Percentiles rank a stretch among this genome's conserved stretches.
Evolutionary conservation across 1,284 basidiomycete genomes (phyloP).

Genomic region (Apiotrichum siamense): DNA sequence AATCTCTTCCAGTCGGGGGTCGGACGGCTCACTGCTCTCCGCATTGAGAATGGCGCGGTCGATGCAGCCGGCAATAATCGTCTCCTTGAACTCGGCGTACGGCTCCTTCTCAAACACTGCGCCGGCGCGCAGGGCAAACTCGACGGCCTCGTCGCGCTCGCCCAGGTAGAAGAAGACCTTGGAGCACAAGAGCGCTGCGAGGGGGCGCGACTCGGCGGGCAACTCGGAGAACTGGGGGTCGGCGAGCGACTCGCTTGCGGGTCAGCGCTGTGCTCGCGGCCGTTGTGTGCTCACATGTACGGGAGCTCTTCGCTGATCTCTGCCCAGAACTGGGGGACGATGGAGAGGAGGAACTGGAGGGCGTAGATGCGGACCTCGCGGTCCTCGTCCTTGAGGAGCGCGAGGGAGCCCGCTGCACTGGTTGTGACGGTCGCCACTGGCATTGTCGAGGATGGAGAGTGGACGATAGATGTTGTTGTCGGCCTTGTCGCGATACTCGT

Average conservation of each 20-base stretch:
- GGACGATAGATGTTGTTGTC: no score
- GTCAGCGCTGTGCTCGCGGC: background rate
- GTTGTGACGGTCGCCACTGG: background rate
- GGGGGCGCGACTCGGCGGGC: slow-evolving; percentile 62
- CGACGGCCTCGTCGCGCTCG: slow-evolving; percentile 85
- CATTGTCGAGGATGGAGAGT: background rate
- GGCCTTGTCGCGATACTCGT: no score
- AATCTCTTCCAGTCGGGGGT: slow-evolving; percentile 68
- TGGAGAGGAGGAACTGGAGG: slow-evolving; percentile 67
- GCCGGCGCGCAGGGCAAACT: slow-evolving; percentile 86
- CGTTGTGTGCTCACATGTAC: slow-evolving; percentile 64
- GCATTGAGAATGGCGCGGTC: slow-evolving; percentile 70
- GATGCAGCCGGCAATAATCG: slow-evolving; percentile 87
- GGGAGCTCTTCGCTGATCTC: slow-evolving; percentile 93
- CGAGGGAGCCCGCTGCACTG: slow-evolving; percentile 70
- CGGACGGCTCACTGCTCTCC: slow-evolving; percentile 54
- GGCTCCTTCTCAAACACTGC: slow-evolving; percentile 71
- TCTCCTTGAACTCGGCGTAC: slow-evolving; percentile 81
- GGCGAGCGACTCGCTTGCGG: slow-evolving; percentile 72
- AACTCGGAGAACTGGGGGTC: slow-evolving; percentile 64
- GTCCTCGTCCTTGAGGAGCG: slow-evolving; percentile 75
- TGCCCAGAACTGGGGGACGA: slow-evolving; percentile 92
- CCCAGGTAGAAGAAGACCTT: slow-evolving; percentile 95
- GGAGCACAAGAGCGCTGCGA: slow-evolving; percentile 82
- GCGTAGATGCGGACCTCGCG: slow-evolving; percentile 82